Evolutionary conservation across 177 flowering plant species (phyloP).

Genomic region (Vitis hybrid): DNA sequence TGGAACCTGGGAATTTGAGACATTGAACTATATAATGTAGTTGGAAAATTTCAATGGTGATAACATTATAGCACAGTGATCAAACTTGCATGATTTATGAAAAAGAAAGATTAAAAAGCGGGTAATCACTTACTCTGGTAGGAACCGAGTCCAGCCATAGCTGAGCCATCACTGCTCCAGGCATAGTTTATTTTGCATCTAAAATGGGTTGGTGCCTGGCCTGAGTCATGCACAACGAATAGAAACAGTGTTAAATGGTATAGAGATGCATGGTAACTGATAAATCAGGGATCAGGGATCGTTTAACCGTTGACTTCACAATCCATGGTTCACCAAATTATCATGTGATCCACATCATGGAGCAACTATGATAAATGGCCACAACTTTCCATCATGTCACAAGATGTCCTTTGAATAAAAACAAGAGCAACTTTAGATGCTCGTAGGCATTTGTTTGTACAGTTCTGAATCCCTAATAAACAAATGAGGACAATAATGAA

Average conservation of each 20-base stretch:
- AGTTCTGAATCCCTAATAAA: conserved; percentile 1
- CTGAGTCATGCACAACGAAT: background rate
- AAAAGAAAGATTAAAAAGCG: too few species aligned
- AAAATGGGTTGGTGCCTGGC: background rate
- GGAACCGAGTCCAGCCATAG: too few species aligned
- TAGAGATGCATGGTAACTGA: background rate
- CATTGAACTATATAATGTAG: too few species aligned
- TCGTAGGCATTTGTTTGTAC: background rate
- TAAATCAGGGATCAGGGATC: background rate
- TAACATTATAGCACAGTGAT: too few species aligned
- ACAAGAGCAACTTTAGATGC: background rate
- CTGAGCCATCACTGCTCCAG: background rate
- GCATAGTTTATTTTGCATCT: background rate
- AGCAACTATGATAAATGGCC: background rate
- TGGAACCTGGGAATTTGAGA: too few species aligned
- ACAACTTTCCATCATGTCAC: conserved; percentile 1
- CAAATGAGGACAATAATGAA: background rate
- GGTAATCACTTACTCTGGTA: too few species aligned
- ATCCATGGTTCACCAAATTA: background rate
- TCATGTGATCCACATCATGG: background rate
- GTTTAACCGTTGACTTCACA: background rate
- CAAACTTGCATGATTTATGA: too few species aligned
- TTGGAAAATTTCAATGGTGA: too few species aligned
- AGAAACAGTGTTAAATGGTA: background rate
- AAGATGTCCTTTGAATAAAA: background rate